phyloP scores from a whole-genome alignment of 2,329 filamentous ascomycete genomes.

The Botrytis aclada region DNA sequence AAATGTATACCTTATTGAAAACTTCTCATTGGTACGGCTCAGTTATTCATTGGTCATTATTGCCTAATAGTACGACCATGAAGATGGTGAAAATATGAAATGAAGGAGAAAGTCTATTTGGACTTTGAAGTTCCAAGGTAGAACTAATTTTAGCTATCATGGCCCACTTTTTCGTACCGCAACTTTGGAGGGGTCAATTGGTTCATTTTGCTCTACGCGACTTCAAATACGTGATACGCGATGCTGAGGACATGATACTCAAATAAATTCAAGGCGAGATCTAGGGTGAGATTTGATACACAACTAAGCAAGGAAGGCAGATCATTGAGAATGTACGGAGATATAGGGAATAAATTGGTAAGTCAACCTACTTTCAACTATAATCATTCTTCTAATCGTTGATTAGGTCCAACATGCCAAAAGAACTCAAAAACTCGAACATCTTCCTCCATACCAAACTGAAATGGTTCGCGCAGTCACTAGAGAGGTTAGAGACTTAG shows the following conservation, averaged over 20 bases:
- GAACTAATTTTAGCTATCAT: background rate
- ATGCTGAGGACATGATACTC: background rate
- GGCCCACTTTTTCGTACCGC: constrained; percentile 1
- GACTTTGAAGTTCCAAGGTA: background rate
- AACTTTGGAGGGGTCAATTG: background rate
- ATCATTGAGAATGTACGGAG: constrained; percentile 59
- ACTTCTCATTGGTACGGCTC: background rate
- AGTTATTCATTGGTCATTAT: background rate
- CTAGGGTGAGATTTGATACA: background rate
- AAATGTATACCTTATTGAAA: background rate
- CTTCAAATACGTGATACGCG: background rate
- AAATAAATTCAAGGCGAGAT: background rate
- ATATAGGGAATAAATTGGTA: constrained; percentile 67
- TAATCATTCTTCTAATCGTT: constrained; percentile 3
- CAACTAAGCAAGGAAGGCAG: background rate
- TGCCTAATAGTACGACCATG: background rate
- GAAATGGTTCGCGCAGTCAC: constrained; percentile 85
- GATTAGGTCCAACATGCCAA: constrained; percentile 89
- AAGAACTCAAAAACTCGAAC: constrained; percentile 79
- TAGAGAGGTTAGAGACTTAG: constrained; percentile 88
- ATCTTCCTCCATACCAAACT: constrained; percentile 88
- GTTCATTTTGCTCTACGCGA: constrained; percentile 3
- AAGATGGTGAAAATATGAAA: background rate
- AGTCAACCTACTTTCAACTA: constrained; percentile 22
- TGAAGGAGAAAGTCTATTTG: background rate